These are phyloP conservation scores for Neopestalotiopsis sp. DNA, from an alignment of 2,329 filamentous ascomycete species.

Conservation along the genomic window DNA sequence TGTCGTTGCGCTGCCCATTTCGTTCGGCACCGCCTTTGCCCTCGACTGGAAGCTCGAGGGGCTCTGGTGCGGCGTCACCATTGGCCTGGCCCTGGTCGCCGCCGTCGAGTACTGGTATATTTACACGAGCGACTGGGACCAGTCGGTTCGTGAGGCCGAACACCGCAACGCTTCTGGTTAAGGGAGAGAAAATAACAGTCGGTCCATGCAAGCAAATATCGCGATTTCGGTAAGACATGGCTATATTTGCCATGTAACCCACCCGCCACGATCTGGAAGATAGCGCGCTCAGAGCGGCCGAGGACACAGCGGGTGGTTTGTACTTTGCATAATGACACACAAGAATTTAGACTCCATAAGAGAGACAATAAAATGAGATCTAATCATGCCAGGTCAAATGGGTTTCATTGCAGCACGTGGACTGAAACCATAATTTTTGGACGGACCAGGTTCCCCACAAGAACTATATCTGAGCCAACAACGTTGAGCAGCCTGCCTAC, in stretches of 20 bases:
- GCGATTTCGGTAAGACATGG: not conserved
- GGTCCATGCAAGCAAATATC: not conserved
- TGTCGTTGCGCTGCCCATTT: slow-evolving; percentile 81
- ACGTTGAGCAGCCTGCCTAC: not conserved
- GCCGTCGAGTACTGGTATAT: slow-evolving; percentile 60
- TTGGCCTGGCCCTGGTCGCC: slow-evolving; percentile 68
- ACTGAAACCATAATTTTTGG: not conserved
- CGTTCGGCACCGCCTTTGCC: slow-evolving; percentile 78
- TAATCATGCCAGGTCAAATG: not conserved
- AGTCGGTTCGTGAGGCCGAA: slow-evolving; percentile 58
- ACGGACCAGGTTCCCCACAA: not conserved
- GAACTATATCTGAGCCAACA: not conserved
- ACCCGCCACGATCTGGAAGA: not conserved
- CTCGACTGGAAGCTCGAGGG: slow-evolving; percentile 78
- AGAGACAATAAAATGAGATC: not conserved
- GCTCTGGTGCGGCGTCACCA: slow-evolving; percentile 78
- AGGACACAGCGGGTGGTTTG: not conserved
- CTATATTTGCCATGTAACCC: not conserved
- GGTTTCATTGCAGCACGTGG: not conserved
- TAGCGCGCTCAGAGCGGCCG: not conserved
- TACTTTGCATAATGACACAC: not conserved
- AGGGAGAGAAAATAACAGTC: not conserved
- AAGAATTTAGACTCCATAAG: not conserved
- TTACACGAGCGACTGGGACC: slow-evolving; percentile 57
- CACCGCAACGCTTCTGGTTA: slow-evolving; percentile 51